Percentiles rank a stretch among this genome's conserved stretches.
These are phyloP conservation scores for Fusarium sp. DNA, from an alignment of 2,329 filamentous ascomycete genomes.

Conservation along the genomic window DNA sequence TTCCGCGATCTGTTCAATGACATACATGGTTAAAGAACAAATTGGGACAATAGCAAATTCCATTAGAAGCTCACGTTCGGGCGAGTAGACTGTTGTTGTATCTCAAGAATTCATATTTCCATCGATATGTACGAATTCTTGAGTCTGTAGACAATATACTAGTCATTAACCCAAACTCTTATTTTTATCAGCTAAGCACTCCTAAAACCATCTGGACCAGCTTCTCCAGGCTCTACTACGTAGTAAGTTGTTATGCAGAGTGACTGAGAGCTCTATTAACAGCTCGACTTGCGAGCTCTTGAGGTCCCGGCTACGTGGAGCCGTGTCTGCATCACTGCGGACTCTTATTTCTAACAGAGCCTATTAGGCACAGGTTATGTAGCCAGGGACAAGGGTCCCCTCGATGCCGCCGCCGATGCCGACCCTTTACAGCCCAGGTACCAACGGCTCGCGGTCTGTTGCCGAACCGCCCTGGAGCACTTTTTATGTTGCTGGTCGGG, in stretches of 20 bases:
- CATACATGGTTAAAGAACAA: neutral
- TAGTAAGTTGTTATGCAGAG: neutral
- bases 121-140: too few species aligned
- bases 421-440: constrained; percentile 37
- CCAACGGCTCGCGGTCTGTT: constrained; percentile 16
- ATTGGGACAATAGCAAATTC: neutral
- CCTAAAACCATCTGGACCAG: neutral
- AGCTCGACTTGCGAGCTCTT: neutral
- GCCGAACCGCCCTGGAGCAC: neutral
- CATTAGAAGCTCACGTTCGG: neutral
- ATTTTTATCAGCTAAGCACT: neutral
- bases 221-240: neutral
- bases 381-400: constrained; percentile 36
- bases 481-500: constrained; percentile 2
- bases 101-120: neutral
- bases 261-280: neutral
- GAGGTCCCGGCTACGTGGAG: constrained; percentile 23
- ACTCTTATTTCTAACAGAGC: constrained; percentile 39
- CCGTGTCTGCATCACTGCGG: constrained; percentile 17
- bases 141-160: too few species aligned
- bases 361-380: constrained; percentile 36
- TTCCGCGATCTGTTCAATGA: constrained; percentile 29
- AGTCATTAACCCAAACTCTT: neutral
- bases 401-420: constrained; percentile 28
- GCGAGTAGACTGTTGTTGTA: neutral